phyloP scores from a whole-genome alignment of 176 grass and related monocot genomes.

The Carex kokanica region DNA sequence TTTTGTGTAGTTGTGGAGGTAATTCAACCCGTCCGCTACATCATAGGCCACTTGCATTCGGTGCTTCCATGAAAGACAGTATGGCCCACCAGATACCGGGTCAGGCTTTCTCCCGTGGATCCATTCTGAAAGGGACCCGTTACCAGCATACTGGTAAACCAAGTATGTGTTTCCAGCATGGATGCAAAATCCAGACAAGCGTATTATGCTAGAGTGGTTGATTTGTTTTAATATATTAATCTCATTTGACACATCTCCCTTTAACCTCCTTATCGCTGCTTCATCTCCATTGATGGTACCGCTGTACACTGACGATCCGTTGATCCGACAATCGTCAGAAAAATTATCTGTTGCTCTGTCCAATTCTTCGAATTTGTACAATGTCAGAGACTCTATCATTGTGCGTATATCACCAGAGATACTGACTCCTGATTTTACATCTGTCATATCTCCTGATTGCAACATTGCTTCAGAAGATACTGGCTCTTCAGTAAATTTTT shows the following conservation, averaged over 20 bases:
- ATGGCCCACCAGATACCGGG: background rate
- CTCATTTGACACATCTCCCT: slow-evolving; percentile 66
- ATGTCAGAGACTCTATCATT: slow-evolving; percentile 50
- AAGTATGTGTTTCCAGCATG: slow-evolving; percentile 69
- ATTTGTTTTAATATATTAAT: slow-evolving; percentile 62
- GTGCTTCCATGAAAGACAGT: slow-evolving; percentile 44
- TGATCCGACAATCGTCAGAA: slow-evolving; percentile 40
- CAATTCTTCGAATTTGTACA: slow-evolving; percentile 59
- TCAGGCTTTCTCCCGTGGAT: slow-evolving; percentile 31
- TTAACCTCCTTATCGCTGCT: slow-evolving; percentile 59
- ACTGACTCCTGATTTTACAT: background rate
- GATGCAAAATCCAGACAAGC: slow-evolving; percentile 67
- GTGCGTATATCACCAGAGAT: slow-evolving; percentile 39
- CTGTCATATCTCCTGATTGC: slow-evolving; percentile 21
- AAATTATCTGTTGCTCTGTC: slow-evolving; percentile 60
- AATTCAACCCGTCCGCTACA: slow-evolving; percentile 61
- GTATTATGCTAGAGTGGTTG: slow-evolving; percentile 65
- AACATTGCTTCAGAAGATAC: slow-evolving; percentile 26
- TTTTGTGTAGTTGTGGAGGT: slow-evolving; percentile 72
- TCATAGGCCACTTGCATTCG: slow-evolving; percentile 60
- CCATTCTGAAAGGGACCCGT: slow-evolving; percentile 70
- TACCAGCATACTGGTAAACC: slow-evolving; percentile 63
- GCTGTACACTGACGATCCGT: slow-evolving; percentile 50
- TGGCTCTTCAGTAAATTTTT: slow-evolving; percentile 16
- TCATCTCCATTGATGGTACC: slow-evolving; percentile 70